A percentile compares a stretch with the other conserved stretches of the same genome.
Conservation (phyloP, 306 rosid species). For the Cicer yamashitae region DNA sequence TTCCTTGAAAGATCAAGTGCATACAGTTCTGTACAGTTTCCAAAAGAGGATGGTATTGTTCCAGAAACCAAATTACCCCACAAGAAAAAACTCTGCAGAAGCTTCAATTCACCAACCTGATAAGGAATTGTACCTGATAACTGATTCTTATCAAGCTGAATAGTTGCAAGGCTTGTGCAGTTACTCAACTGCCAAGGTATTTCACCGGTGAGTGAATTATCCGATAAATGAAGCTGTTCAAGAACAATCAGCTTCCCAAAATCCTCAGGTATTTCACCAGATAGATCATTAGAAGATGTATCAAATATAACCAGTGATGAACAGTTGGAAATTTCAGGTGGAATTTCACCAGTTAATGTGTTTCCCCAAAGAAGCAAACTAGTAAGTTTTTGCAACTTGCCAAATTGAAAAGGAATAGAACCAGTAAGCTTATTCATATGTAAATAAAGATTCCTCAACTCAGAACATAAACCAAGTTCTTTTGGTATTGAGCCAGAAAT, state of each 20-base stretch:
- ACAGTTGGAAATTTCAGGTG: conserved; percentile 82
- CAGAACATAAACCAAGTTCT: conserved; percentile 80
- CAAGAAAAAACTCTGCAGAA: conserved; percentile 78
- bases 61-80: conserved; percentile 96
- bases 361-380: conserved; percentile 88
- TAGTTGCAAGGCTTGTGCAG: conserved; percentile 84
- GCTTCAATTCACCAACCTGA: conserved; percentile 76
- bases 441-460: conserved; percentile 78
- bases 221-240: conserved; percentile 91
- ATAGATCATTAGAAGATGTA: conserved; percentile 77
- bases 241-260: conserved; percentile 81
- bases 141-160: conserved; percentile 95
- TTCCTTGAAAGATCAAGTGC: conserved; percentile 96
- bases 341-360: conserved; percentile 73
- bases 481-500: conserved; percentile 77
- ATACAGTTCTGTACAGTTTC: conserved; percentile 89
- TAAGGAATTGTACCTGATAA: conserved; percentile 86
- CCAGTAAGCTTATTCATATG: conserved; percentile 89
- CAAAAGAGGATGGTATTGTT: conserved; percentile 81
- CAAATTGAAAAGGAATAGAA: conserved; percentile 70
- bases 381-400: conserved; percentile 82
- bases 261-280: conserved; percentile 77
- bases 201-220: conserved; percentile 68
- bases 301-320: conserved; percentile 85
- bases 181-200: conserved; percentile 88